These are phyloP conservation scores for Leccinum variicolor DNA, from an alignment of 768 basidiomycete species.

Conservation along the genomic window DNA sequence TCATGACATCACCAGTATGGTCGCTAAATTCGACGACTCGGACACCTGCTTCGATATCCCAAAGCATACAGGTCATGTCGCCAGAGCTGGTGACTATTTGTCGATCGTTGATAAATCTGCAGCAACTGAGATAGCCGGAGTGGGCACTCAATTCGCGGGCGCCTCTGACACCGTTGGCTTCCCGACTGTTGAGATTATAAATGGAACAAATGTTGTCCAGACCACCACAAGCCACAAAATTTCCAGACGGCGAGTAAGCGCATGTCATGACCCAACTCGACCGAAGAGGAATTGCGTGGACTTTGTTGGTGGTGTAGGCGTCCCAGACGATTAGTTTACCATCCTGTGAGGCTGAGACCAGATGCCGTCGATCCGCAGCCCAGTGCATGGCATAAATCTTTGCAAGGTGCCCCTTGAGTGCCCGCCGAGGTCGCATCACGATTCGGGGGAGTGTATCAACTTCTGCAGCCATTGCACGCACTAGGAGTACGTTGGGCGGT, in stretches of 20 bases:
- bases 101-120: constrained; percentile 96
- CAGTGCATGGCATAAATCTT: constrained; percentile 99
- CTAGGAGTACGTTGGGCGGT: constrained; percentile 40
- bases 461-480: constrained; percentile 98
- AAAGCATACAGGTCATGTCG: constrained; percentile 99
- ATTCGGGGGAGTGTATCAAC: constrained; percentile 95
- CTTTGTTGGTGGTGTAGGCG: constrained; percentile 99
- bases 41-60: constrained; percentile 98
- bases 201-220: constrained; percentile 99
- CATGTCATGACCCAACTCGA: constrained; percentile 99
- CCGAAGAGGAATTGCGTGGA: constrained; percentile 96
- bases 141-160: constrained; percentile 96
- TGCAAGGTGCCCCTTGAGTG: constrained; percentile 94
- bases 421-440: constrained; percentile 93
- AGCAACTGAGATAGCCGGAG: constrained; percentile 97
- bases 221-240: constrained; percentile 97
- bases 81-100: constrained; percentile 98
- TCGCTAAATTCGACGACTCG: constrained; percentile 98
- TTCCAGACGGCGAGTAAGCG: constrained; percentile 95
- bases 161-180: constrained; percentile 73
- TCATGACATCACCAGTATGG: constrained; percentile 99
- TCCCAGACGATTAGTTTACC: constrained; percentile 99
- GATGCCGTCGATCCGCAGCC: constrained; percentile 94
- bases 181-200: constrained; percentile 86
- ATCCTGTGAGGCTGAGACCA: constrained; percentile 99